Evolutionary conservation across 805 yeast species (phyloP), one percentile per base, ranked within the genome.

Genomic region (Wickerhamiella parazyma): DNA sequence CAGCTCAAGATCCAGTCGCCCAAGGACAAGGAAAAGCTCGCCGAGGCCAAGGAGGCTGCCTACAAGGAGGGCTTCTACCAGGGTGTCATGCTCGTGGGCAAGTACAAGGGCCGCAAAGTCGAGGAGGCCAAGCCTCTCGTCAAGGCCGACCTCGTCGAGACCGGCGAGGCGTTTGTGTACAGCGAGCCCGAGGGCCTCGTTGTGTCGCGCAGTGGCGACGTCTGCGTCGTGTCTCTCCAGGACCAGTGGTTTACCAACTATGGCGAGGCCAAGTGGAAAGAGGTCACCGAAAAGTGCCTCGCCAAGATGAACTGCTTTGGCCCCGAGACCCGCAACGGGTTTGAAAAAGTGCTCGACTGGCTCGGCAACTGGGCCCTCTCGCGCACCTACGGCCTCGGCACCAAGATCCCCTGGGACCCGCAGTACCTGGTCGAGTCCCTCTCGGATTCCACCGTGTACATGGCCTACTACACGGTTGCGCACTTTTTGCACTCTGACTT

Each of bases 221-320:
- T 78, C 47, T 91, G 98, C 72, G 78, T 89, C 55, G 98, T 91
- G 33, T 85, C 97, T 5, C 73, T 91, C 42, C 97, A 93, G 67
- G 97, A 91, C 66, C 98, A 91, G 70, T 91, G 98, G 98, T 91
- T 76, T 64, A 73, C 84, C 55, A 96, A 91, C 62, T 91, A 91
- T 58, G 98, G 98, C 72, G 98, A 91, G 72, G 84, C 75, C 54
- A 53, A 66, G 12, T 91, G 98, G 98, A 83, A 81, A 59, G 64
- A 69, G 12, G 75, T 73, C 60, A 93, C 95, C 43, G 66, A 77
- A 50, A 91, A 80, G 55, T 80, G 94, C 61, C 71, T 91, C 49
- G 71, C 70, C 38, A 60, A 64, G 47, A 78, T 91, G 89, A 74
- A 81, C 61, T 73, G 87, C 9, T 89, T 73, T 69, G 71, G 79